Conservation (phyloP, 208 protist genomes). For the Leishmania tarentolae region DNA sequence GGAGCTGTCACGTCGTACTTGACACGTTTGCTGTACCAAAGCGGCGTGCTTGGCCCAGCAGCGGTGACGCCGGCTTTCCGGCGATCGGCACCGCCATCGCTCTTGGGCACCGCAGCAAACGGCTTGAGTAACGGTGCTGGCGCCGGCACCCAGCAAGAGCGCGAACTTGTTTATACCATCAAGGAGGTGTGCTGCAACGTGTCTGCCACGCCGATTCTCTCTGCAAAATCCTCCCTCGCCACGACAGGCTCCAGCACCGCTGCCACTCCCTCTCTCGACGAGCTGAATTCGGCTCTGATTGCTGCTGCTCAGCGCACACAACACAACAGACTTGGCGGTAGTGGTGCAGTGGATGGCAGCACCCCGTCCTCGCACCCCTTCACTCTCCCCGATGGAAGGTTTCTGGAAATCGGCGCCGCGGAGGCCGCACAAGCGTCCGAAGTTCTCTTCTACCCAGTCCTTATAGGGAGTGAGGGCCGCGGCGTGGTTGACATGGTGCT, state of each 20-base stretch:
- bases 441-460: conserved; percentile 79
- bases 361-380: conserved; percentile 22
- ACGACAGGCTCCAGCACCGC: neutral
- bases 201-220: conserved; percentile 23
- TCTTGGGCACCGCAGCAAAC: neutral
- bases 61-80: neutral
- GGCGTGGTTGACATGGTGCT: conserved; percentile 72
- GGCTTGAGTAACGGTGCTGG: conserved; percentile 14
- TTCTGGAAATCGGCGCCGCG: conserved; percentile 46
- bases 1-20: conserved; percentile 56
- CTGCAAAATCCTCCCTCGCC: neutral
- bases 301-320: conserved; percentile 13
- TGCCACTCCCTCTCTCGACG: neutral
- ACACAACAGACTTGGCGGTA: neutral
- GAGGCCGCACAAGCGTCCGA: conserved; percentile 69
- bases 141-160: conserved; percentile 43
- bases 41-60: conserved; percentile 32
- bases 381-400: conserved; percentile 78
- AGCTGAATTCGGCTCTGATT: conserved; percentile 20
- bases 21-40: conserved; percentile 44
- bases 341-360: neutral
- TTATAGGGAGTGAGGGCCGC: conserved; percentile 55
- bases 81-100: neutral
- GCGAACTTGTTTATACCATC: conserved; percentile 43
- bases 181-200: conserved; percentile 56